Base-by-base conservation (phyloP, 2,329 filamentous ascomycete genomes). In the Ilyonectria sp. region DNA sequence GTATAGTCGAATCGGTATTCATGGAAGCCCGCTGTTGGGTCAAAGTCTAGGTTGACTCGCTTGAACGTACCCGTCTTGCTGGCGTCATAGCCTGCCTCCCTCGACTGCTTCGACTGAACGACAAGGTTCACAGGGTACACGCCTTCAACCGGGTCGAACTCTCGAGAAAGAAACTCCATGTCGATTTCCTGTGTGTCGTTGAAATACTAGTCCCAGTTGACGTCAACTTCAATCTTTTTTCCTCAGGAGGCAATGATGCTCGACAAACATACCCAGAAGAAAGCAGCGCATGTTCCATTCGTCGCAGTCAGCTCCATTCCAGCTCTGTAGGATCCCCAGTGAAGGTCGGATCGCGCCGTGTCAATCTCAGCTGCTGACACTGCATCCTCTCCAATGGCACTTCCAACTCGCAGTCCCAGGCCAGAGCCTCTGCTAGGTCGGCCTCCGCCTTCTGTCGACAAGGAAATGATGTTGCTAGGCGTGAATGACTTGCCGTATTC, bases 111-210 rank as follows among this genome's bases (percentile, higher is more conserved):
- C 1, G 92, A 92, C 76, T 95, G 93, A 7, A 94, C 83, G n/a
- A 94, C 92, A 1, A 95, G 87, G 76, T 94, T 93, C 59, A 94
- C 84, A 0, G 89, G 87, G 69, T 86, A 91, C 35, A 83, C 83
- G 29, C 81, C 78, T 60, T 86, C 85, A 54, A 76, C 74, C 2
- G 76, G 71, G 65, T 88, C 83, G 77, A 91, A 93, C 69, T 94
- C 85, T 23, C 84, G 83, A 2, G 92, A 93, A 2, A 95, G 85
- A 75, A 94, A 93, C 72, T 95, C 93, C 81, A 95, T 90, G 77
- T 95, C 93, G 73, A 95, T 94, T 75, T 95, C 93, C 75, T 93
- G 90, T 1, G 91, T 92, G 79, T 95, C 90, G 78, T 94, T 93
- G 81, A 89, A 89, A 79, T 93, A 94, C 92, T 93, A 15, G 9